Evolutionary conservation across 1,139 yeast genomes (phyloP).

Genomic region (Yamadazyma taylorii): DNA sequence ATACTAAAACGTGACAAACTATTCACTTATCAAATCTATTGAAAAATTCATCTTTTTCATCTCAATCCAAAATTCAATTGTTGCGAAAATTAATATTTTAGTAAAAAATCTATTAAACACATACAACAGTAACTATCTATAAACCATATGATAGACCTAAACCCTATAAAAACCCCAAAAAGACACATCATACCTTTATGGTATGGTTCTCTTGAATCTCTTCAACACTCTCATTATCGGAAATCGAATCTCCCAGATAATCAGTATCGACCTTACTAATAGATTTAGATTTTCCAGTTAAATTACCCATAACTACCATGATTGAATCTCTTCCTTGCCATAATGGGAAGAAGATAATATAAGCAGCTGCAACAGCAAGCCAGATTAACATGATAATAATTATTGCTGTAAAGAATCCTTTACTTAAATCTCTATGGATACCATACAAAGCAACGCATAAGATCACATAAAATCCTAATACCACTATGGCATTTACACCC

Average conservation of each 20-base stretch:
- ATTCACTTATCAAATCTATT: too few species aligned
- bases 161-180: too few species aligned
- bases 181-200: not conserved
- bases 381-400: constrained; percentile 32
- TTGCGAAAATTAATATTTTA: too few species aligned
- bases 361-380: constrained; percentile 29
- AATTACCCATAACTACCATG: constrained; percentile 2
- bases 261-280: not conserved
- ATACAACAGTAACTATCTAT: too few species aligned
- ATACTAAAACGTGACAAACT: too few species aligned
- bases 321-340: constrained; percentile 30
- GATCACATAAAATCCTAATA: constrained; percentile 29
- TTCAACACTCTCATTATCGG: constrained; percentile 2
- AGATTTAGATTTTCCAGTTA: constrained; percentile 4
- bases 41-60: too few species aligned
- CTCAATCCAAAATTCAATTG: too few species aligned
- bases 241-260: constrained; percentile 1
- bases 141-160: too few species aligned
- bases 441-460: constrained; percentile 25
- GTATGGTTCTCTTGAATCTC: not conserved
- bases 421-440: constrained; percentile 28
- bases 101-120: too few species aligned
- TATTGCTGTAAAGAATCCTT: constrained; percentile 29
- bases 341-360: constrained; percentile 36
- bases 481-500: constrained; percentile 21